Conservation (phyloP, 2,329 filamentous ascomycete species). For the Venturia aucupariae region DNA sequence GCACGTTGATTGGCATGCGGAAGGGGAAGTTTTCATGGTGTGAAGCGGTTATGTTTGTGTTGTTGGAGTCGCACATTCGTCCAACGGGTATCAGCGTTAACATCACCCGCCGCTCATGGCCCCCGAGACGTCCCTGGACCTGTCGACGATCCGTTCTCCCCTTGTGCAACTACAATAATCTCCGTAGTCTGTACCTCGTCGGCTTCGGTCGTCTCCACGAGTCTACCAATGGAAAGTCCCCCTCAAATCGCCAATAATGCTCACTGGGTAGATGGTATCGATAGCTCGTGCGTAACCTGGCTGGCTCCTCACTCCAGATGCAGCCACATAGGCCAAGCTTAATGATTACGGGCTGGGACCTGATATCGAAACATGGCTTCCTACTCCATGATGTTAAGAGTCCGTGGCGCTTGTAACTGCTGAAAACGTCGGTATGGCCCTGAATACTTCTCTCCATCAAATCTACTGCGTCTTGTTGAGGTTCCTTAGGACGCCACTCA, state of each 20-base stretch:
- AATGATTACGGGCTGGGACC: neutral
- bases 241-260: no score
- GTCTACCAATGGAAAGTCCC: neutral
- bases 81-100: neutral
- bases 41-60: neutral
- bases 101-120: neutral
- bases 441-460: neutral
- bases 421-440: neutral
- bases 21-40: neutral
- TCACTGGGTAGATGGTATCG: neutral
- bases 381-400: neutral
- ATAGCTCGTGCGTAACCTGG: neutral
- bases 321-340: neutral
- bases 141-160: neutral
- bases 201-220: neutral
- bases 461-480: neutral
- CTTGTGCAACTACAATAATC: conserved; percentile 1
- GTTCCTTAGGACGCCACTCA: neutral
- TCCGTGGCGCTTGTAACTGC: neutral
- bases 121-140: neutral
- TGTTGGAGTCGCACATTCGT: neutral
- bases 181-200: neutral
- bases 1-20: neutral
- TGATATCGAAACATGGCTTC: neutral
- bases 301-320: neutral